Conservation (phyloP, 345 rosid genomes). For the Litchi chinensis region DNA sequence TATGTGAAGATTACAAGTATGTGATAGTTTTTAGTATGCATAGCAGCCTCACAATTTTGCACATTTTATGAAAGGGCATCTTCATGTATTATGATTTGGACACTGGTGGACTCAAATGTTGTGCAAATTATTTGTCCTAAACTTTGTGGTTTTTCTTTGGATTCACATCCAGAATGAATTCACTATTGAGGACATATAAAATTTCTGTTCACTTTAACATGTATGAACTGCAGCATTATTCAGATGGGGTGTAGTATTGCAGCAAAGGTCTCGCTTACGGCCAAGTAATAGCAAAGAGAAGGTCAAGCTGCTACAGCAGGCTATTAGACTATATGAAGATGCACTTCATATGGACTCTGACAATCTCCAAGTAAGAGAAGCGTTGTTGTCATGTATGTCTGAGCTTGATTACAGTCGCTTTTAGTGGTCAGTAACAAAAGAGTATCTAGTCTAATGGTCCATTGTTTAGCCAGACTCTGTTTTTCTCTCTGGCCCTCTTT, state of each 20-base stretch:
- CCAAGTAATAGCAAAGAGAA: constrained; percentile 56
- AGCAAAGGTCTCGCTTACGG: constrained; percentile 66
- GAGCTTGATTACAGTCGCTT: constrained; percentile 49
- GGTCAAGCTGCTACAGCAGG: constrained; percentile 62
- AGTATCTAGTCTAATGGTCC: background rate
- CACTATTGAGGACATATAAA: background rate
- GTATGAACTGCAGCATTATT: constrained; percentile 51
- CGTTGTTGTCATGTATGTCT: constrained; percentile 51
- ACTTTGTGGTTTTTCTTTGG: background rate
- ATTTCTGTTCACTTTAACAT: background rate
- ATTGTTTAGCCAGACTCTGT: background rate
- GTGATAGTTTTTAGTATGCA: background rate
- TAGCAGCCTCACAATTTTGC: no score
- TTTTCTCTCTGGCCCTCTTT: background rate
- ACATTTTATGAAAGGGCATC: no score
- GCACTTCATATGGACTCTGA: constrained; percentile 61
- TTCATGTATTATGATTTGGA: background rate
- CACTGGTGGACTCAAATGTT: background rate
- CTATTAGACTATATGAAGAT: constrained; percentile 66
- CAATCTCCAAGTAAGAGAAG: constrained; percentile 54
- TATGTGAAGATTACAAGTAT: background rate
- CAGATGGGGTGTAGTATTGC: constrained; percentile 71
- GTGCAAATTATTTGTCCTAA: background rate
- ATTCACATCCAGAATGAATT: background rate
- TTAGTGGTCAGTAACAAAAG: background rate